These are phyloP conservation scores for Cryphonectria radicalis DNA, from an alignment of 2,329 filamentous ascomycete genomes.

Conservation along the genomic window DNA sequence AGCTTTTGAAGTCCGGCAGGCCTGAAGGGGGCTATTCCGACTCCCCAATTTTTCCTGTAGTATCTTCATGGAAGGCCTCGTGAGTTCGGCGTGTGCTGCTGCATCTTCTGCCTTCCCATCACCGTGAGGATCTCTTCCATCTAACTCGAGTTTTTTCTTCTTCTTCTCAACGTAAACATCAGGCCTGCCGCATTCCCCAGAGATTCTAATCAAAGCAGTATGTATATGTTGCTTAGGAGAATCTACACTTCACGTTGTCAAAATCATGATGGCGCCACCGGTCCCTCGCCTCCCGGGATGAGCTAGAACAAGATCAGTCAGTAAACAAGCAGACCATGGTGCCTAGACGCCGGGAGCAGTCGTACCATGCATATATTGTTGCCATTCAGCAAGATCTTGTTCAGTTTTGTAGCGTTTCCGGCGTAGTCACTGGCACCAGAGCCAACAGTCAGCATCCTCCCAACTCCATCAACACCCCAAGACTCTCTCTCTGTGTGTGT, in stretches of 20 bases:
- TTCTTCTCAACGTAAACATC: not conserved
- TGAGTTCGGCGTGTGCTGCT: not conserved
- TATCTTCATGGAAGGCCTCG: not conserved
- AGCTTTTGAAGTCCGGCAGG: not conserved
- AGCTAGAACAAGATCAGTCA: conserved; percentile 53
- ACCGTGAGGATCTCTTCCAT: not conserved
- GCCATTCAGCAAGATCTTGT: conserved; percentile 94
- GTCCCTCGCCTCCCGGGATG: conserved; percentile 78
- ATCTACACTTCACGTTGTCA: not conserved
- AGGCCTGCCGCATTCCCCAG: not conserved
- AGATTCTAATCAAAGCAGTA: not conserved
- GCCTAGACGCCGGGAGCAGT: conserved; percentile 1
- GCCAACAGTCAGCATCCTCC: conserved; percentile 33
- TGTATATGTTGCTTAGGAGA: not conserved
- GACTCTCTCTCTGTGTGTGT: not conserved
- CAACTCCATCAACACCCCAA: not conserved
- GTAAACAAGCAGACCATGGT: not conserved
- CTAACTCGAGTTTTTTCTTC: not conserved
- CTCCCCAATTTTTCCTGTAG: not conserved
- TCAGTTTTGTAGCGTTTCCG: conserved; percentile 83
- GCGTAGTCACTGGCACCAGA: conserved; percentile 74
- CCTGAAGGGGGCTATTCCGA: not conserved
- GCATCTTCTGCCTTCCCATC: not conserved
- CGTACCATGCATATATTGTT: conserved; percentile 99
- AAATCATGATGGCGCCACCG: conserved; percentile 44